Percentiles rank a stretch among this genome's conserved stretches.
Conservation (phyloP, 441 rosid genomes). For the Bocquillonia castaneifolia region DNA sequence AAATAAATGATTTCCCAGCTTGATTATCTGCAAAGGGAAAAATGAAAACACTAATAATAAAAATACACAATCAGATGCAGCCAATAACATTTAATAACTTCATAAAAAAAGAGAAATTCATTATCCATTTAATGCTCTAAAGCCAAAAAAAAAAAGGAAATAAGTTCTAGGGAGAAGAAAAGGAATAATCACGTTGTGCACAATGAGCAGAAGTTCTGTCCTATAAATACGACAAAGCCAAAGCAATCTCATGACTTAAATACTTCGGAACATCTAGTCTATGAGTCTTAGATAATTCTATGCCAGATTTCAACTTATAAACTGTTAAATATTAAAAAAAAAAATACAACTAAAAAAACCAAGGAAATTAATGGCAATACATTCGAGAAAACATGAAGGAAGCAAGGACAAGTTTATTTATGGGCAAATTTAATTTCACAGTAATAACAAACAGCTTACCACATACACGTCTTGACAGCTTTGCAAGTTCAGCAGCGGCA, state of each 20-base stretch:
- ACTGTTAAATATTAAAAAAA: background rate
- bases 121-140: too few relatives aligned
- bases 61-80: background rate
- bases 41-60: conserved; percentile 2
- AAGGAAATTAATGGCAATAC: too few relatives aligned
- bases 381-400: too few relatives aligned
- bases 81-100: background rate
- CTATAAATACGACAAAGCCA: background rate
- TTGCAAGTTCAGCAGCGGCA: conserved; percentile 86
- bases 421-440: too few relatives aligned
- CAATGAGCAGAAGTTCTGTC: background rate
- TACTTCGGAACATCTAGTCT: background rate
- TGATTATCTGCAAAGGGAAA: conserved; percentile 53
- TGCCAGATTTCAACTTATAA: background rate
- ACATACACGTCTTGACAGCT: conserved; percentile 64
- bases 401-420: too few relatives aligned
- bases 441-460: conserved; percentile 43
- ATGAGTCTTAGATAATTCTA: background rate
- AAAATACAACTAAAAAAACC: too few relatives aligned
- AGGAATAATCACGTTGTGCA: background rate
- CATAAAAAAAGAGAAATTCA: background rate
- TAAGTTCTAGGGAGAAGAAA: background rate
- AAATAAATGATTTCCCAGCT: conserved; percentile 69
- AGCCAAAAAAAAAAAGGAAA: background rate
- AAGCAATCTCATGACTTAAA: background rate